Conservation (phyloP, 1,139 yeast species). For the Scheffersomyces quercinus region DNA sequence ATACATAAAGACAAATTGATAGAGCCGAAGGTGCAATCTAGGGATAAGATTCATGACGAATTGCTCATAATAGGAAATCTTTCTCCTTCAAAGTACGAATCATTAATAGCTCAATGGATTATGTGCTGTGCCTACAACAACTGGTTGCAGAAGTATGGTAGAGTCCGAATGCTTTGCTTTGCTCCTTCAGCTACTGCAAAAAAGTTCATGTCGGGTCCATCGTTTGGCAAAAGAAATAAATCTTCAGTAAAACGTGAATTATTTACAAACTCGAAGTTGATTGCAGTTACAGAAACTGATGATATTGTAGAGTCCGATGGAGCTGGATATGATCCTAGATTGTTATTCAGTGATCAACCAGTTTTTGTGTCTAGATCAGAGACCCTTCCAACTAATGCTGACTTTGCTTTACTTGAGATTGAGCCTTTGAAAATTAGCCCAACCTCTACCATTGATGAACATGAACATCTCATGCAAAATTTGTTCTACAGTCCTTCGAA, state of each 20-base stretch:
- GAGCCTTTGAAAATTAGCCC: slow-evolving; percentile 42
- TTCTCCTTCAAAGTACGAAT: slow-evolving; percentile 51
- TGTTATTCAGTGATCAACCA: slow-evolving; percentile 42
- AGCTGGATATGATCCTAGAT: slow-evolving; percentile 37
- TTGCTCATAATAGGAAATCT: slow-evolving; percentile 68
- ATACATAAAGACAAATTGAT: slow-evolving; percentile 42
- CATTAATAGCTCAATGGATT: slow-evolving; percentile 74
- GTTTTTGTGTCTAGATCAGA: slow-evolving; percentile 24
- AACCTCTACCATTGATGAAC: slow-evolving; percentile 46
- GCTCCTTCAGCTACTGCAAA: slow-evolving; percentile 58
- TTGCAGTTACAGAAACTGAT: slow-evolving; percentile 44
- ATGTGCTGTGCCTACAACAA: slow-evolving; percentile 67
- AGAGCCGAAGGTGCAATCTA: slow-evolving; percentile 37
- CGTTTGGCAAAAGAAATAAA: slow-evolving; percentile 50
- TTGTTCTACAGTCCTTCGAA: slow-evolving; percentile 56
- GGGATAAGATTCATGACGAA: slow-evolving; percentile 57
- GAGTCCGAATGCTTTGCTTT: slow-evolving; percentile 70
- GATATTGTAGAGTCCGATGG: slow-evolving; percentile 27
- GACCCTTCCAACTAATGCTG: slow-evolving; percentile 25
- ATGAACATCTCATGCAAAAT: slow-evolving; percentile 69
- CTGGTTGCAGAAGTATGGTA: slow-evolving; percentile 77
- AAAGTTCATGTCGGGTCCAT: slow-evolving; percentile 57
- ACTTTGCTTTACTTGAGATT: slow-evolving; percentile 55
- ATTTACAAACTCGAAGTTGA: slow-evolving; percentile 51
- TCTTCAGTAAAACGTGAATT: slow-evolving; percentile 63